Evolutionary conservation across 345 rosid genomes (phyloP).

Genomic region (Streptanthus diversifolius): DNA sequence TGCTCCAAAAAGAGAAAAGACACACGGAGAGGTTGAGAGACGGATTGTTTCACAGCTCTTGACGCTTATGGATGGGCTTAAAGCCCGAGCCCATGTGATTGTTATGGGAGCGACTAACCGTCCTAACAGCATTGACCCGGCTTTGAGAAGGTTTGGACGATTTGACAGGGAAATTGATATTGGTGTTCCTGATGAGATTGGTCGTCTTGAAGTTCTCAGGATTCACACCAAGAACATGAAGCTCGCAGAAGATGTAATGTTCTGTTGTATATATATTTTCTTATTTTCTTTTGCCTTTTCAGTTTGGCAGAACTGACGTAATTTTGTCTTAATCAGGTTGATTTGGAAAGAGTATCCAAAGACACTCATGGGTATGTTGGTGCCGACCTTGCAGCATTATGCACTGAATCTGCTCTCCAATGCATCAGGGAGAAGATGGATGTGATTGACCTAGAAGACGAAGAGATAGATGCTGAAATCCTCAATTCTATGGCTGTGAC

Average conservation of each 20-base stretch:
- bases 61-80: constrained; percentile 97
- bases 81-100: constrained; percentile 82
- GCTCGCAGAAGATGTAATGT: constrained; percentile 80
- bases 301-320: background rate
- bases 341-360: constrained; percentile 56
- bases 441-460: constrained; percentile 67
- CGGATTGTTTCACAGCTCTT: constrained; percentile 60
- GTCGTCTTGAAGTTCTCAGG: constrained; percentile 95
- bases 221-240: constrained; percentile 98
- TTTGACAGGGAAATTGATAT: constrained; percentile 93
- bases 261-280: background rate
- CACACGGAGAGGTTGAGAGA: constrained; percentile 64
- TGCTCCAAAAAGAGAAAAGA: constrained; percentile 71
- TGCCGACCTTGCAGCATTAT: constrained; percentile 68
- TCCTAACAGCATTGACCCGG: constrained; percentile 90
- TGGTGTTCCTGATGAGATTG: constrained; percentile 95
- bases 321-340: constrained; percentile 29
- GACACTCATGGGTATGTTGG: constrained; percentile 66
- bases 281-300: background rate
- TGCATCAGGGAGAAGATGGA: constrained; percentile 80
- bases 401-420: constrained; percentile 72
- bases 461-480: constrained; percentile 61
- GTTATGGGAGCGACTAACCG: constrained; percentile 98
- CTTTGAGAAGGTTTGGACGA: constrained; percentile 88
- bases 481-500: constrained; percentile 68